Evolutionary conservation across 371 early-diverging fungal species (phyloP).

Genomic region (Blakeslea trispora): DNA sequence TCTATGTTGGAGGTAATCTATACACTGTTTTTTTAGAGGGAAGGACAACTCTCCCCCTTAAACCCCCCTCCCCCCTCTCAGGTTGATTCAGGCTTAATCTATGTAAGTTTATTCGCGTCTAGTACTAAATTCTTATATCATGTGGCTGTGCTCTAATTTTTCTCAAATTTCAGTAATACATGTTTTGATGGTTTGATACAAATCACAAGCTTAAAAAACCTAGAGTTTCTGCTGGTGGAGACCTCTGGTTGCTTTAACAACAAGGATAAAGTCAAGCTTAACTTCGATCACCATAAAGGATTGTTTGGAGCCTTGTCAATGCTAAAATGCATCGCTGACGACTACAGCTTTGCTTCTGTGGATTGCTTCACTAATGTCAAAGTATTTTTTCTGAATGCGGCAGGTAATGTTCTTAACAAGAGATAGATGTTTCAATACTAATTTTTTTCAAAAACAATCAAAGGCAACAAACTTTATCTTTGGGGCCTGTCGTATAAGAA

Average conservation of each 20-base stretch:
- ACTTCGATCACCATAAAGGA: constrained; percentile 21
- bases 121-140: no score
- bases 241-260: constrained; percentile 11
- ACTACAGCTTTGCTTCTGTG: constrained; percentile 8
- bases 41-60: no score
- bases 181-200: constrained; percentile 16
- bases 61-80: no score
- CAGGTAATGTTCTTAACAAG: constrained; percentile 13
- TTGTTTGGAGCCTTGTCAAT: constrained; percentile 22
- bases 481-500: constrained; percentile 15
- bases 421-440: no score
- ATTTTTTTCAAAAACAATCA: constrained; percentile 10
- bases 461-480: constrained; percentile 6
- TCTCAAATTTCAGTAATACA: no score
- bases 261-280: constrained; percentile 6
- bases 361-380: constrained; percentile 9
- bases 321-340: constrained; percentile 16
- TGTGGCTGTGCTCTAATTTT: no score
- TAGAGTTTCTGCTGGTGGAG: constrained; percentile 15
- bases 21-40: no score
- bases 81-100: no score
- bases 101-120: no score
- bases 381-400: constrained; percentile 17
- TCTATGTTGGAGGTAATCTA: no score
- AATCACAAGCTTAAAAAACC: constrained; percentile 8